phyloP scores from a whole-genome alignment of 148 eudicot genomes.

The Nyssa sinensis region DNA sequence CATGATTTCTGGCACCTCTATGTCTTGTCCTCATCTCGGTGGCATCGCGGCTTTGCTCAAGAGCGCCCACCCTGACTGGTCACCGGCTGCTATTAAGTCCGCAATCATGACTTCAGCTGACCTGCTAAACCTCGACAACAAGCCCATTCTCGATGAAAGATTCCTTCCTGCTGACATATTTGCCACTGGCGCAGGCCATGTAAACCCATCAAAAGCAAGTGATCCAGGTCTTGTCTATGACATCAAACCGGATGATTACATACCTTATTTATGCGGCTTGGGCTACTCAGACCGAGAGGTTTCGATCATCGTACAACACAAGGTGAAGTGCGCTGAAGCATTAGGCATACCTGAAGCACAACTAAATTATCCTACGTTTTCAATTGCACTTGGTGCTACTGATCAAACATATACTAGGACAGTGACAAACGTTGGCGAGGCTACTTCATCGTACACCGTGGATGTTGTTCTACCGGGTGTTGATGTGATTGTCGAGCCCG shows the following conservation, averaged over 20 bases:
- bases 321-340: slow-evolving; percentile 11
- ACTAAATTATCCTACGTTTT: slow-evolving; percentile 41
- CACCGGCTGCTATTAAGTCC: slow-evolving; percentile 44
- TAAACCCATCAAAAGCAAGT: slow-evolving; percentile 33
- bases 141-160: slow-evolving; percentile 25
- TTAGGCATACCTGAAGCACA: slow-evolving; percentile 27
- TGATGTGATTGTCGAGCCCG: slow-evolving; percentile 16
- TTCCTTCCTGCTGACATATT: slow-evolving; percentile 19
- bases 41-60: slow-evolving; percentile 41
- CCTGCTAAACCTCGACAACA: slow-evolving; percentile 10
- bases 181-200: slow-evolving; percentile 39
- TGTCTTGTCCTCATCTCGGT: slow-evolving; percentile 47
- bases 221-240: slow-evolving; percentile 44
- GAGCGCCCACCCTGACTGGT: slow-evolving; percentile 43
- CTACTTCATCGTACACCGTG: slow-evolving; percentile 20
- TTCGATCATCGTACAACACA: not conserved
- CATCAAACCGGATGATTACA: slow-evolving; percentile 29
- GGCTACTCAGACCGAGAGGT: slow-evolving; percentile 27
- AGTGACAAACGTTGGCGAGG: slow-evolving; percentile 33
- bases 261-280: slow-evolving; percentile 35
- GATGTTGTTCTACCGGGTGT: slow-evolving; percentile 17
- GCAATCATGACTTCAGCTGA: slow-evolving; percentile 45
- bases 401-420: slow-evolving; percentile 23
- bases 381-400: slow-evolving; percentile 1
- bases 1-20: slow-evolving; percentile 36